Evolutionary conservation across 441 rosid species (phyloP).

Genomic region (Kokia cookei): DNA sequence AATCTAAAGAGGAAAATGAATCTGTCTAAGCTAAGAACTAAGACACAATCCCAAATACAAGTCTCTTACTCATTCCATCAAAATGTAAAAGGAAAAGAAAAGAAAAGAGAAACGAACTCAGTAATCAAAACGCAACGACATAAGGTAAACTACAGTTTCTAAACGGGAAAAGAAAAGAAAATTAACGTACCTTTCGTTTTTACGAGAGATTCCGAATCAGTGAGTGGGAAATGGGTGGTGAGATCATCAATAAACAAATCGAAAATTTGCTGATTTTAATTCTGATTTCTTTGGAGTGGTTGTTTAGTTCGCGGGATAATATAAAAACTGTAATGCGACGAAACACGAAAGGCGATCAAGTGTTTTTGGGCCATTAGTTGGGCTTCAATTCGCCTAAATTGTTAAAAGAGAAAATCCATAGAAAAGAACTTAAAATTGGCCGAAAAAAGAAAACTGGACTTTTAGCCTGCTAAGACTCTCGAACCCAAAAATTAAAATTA

Average conservation of each 20-base stretch:
- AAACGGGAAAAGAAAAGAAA: not conserved
- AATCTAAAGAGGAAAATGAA: constrained; percentile 2
- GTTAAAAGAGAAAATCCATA: too few relatives aligned
- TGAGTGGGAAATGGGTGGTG: constrained; percentile 1
- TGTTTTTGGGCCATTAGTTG: not conserved
- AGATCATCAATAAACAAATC: constrained; percentile 1
- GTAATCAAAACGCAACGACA: not conserved
- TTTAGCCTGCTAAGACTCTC: too few relatives aligned
- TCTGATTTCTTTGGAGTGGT: not conserved
- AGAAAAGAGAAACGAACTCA: not conserved
- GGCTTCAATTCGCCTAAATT: not conserved
- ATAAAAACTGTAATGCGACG: not conserved
- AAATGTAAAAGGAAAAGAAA: not conserved
- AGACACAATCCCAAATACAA: not conserved
- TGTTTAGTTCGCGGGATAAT: constrained; percentile 14
- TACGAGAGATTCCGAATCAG: not conserved
- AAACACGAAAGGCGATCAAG: not conserved
- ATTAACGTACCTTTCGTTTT: not conserved
- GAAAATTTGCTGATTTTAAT: not conserved
- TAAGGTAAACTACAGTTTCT: not conserved
- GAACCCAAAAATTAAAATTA: too few relatives aligned
- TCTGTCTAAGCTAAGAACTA: not conserved
- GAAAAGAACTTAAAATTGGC: too few relatives aligned
- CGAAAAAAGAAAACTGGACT: too few relatives aligned
- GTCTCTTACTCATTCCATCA: not conserved